Conservation (phyloP, 1,139 yeast genomes). For the Suhomyces maxii region DNA sequence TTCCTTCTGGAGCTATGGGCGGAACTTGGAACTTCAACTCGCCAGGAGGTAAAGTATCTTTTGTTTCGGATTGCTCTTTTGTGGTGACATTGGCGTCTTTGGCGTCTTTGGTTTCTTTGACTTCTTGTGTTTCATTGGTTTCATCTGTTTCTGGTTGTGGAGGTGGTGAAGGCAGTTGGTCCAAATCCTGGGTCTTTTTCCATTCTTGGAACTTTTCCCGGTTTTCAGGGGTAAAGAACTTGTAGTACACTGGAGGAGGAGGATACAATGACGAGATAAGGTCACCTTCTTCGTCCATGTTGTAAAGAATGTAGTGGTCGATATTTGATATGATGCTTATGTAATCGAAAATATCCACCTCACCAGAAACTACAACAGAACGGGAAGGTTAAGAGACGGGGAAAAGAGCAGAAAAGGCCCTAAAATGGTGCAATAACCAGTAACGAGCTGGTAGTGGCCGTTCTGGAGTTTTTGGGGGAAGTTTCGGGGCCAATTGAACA, state of each 20-base stretch:
- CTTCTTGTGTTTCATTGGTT: constrained; percentile 1
- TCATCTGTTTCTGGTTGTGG: constrained; percentile 4
- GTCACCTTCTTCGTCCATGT: constrained; percentile 29
- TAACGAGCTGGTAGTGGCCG: no score
- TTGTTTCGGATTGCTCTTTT: not conserved
- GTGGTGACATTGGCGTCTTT: not conserved
- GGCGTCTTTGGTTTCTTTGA: constrained; percentile 4
- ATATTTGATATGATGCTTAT: not conserved
- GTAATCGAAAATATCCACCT: not conserved
- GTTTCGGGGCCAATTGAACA: no score
- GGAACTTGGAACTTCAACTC: constrained; percentile 60
- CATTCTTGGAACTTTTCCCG: constrained; percentile 33
- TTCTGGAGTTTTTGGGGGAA: no score
- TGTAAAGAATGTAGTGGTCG: not conserved
- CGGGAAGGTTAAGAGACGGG: not conserved
- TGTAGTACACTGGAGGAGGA: constrained; percentile 79
- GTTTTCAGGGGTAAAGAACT: constrained; percentile 67
- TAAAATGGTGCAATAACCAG: no score
- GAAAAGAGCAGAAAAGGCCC: not conserved
- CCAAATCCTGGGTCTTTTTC: constrained; percentile 8
- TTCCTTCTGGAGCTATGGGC: constrained; percentile 60
- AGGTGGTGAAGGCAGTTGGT: no score
- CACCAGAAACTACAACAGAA: no score
- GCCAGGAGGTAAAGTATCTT: constrained; percentile 24
- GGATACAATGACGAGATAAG: constrained; percentile 72